These are phyloP conservation scores for Aspergillus clavatus DNA, from an alignment of 2,329 filamentous ascomycete genomes.

Conservation along the genomic window DNA sequence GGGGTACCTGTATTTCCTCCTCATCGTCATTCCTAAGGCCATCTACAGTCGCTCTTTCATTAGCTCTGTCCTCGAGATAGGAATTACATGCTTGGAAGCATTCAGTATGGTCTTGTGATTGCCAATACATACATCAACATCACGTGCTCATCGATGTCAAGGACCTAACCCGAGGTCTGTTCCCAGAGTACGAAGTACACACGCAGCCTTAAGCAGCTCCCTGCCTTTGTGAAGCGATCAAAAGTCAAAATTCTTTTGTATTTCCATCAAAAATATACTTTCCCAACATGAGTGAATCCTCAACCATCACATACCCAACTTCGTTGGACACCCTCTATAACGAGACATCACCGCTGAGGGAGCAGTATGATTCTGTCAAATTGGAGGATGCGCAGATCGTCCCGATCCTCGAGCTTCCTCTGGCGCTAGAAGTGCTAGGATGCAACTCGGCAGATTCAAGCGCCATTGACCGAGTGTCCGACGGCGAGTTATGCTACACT, in stretches of 20 bases:
- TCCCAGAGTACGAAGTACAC: neutral
- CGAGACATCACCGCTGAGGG: constrained; percentile 19
- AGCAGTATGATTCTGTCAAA: constrained; percentile 32
- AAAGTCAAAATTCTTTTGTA: neutral
- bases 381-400: constrained; percentile 31
- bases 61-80: neutral
- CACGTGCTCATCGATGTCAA: neutral
- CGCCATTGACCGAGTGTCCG: constrained; percentile 25
- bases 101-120: neutral
- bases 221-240: neutral
- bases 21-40: neutral
- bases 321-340: constrained; percentile 34
- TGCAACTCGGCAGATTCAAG: constrained; percentile 27
- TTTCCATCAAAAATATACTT: neutral
- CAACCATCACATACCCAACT: constrained; percentile 18
- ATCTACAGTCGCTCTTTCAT: neutral
- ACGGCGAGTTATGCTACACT: constrained; percentile 34
- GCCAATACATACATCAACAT: neutral
- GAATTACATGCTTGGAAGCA: neutral
- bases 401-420: constrained; percentile 30
- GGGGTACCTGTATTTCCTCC: neutral
- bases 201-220: neutral
- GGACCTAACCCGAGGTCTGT: neutral
- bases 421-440: constrained; percentile 38
- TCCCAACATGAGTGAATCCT: constrained; percentile 22